phyloP scores from a whole-genome alignment of 257 asterid species.

The Solanum etuberosum region DNA sequence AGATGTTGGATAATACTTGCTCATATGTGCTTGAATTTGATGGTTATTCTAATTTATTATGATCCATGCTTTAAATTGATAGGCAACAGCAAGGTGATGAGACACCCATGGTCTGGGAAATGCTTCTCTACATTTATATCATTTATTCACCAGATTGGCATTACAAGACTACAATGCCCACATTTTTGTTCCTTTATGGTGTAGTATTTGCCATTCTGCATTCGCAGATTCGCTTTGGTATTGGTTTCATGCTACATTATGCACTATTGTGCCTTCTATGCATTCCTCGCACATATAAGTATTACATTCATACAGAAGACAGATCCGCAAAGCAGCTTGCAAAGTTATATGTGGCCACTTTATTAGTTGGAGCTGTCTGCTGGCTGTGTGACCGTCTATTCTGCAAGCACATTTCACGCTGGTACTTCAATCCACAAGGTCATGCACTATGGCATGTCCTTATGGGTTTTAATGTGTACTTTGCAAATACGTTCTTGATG shows the following conservation, averaged over 20 bases:
- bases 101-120: conserved; percentile 99
- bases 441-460: conserved; percentile 84
- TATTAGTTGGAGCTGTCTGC: conserved; percentile 40
- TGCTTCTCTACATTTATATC: conserved; percentile 89
- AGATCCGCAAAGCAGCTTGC: conserved; percentile 66
- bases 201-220: conserved; percentile 69
- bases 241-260: conserved; percentile 69
- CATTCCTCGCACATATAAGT: conserved; percentile 86
- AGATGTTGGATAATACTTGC: not conserved
- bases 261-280: conserved; percentile 87
- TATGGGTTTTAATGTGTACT: conserved; percentile 89
- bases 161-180: conserved; percentile 89
- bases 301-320: conserved; percentile 75
- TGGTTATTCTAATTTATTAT: not conserved
- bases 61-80: conserved; percentile 8
- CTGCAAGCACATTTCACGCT: conserved; percentile 38
- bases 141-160: conserved; percentile 98
- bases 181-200: conserved; percentile 79
- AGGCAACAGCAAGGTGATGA: conserved; percentile 96
- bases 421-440: conserved; percentile 81
- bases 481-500: conserved; percentile 78
- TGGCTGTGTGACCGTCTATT: conserved; percentile 69
- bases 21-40: not conserved
- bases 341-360: conserved; percentile 52
- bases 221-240: conserved; percentile 50